Conservation (phyloP, 768 basidiomycete genomes). For the Panaeolus papilionaceus region DNA sequence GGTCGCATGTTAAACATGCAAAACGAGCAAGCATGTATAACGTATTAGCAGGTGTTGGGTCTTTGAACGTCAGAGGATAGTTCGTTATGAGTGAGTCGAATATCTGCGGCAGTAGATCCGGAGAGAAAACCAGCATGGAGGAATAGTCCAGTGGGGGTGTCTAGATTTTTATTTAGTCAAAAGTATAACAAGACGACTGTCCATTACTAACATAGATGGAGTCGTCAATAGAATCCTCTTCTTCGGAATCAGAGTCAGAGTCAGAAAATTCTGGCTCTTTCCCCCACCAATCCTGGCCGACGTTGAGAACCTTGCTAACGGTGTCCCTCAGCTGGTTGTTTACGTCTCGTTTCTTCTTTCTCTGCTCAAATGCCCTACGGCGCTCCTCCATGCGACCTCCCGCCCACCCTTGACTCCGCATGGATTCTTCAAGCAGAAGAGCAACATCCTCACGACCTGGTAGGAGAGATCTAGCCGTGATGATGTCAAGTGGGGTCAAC, state of each 20-base stretch:
- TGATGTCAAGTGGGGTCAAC: constrained; percentile 87
- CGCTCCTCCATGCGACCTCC: constrained; percentile 78
- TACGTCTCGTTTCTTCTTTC: constrained; percentile 56
- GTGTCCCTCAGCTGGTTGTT: constrained; percentile 63
- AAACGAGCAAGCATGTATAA: constrained; percentile 92
- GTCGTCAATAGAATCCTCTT: constrained; percentile 56
- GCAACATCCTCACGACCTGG: constrained; percentile 88
- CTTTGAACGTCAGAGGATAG: constrained; percentile 71
- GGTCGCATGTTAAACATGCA: constrained; percentile 90
- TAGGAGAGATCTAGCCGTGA: constrained; percentile 81
- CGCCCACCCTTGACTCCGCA: constrained; percentile 85
- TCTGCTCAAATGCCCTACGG: constrained; percentile 64
- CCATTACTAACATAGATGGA: constrained; percentile 53
- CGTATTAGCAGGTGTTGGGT: constrained; percentile 89
- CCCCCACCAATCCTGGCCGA: constrained; percentile 73
- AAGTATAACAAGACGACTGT: constrained; percentile 15
- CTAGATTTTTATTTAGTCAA: constrained; percentile 42
- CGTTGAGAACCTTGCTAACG: constrained; percentile 60
- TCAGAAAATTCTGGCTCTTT: constrained; percentile 50
- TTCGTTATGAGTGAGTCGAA: constrained; percentile 84
- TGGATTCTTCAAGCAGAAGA: constrained; percentile 86
- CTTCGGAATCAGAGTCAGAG: constrained; percentile 48
- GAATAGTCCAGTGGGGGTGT: constrained; percentile 80
- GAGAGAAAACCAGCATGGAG: constrained; percentile 94
- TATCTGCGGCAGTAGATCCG: constrained; percentile 75